Percentiles rank a stretch among this genome's conserved stretches.
Evolutionary conservation across 192 early-diverging fungal genomes (phyloP).

Genomic region (Backusella parvicylindrica): DNA sequence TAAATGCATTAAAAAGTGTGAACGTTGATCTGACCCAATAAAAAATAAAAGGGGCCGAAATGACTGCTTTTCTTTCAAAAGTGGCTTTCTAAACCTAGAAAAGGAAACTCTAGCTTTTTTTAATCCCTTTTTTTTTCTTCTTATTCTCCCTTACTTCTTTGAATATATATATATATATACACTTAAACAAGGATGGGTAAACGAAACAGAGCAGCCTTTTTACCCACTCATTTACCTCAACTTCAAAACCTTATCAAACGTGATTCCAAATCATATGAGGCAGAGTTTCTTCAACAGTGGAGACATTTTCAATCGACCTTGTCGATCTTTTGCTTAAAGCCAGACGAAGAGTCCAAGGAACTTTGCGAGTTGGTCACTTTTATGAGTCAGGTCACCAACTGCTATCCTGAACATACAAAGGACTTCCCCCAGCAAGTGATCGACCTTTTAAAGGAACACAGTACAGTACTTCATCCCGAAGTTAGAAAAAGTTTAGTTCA

Average conservation of each 20-base stretch:
- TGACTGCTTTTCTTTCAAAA: background rate
- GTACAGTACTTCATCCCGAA: slow-evolving; percentile 77
- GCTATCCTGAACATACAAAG: slow-evolving; percentile 81
- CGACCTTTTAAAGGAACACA: slow-evolving; percentile 76
- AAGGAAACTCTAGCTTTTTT: slow-evolving; percentile 7
- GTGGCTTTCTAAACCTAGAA: background rate
- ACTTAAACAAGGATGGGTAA: slow-evolving; percentile 49
- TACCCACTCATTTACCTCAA: slow-evolving; percentile 88
- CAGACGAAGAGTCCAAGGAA: slow-evolving; percentile 72
- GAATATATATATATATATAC: background rate
- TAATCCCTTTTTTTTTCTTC: background rate
- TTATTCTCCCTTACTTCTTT: slow-evolving; percentile 6
- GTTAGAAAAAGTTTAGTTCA: slow-evolving; percentile 86
- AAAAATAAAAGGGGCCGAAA: background rate
- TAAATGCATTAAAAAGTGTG: slow-evolving; percentile 69
- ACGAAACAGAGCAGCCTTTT: slow-evolving; percentile 55
- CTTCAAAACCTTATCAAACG: slow-evolving; percentile 98
- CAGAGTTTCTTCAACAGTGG: slow-evolving; percentile 93
- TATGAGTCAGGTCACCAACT: slow-evolving; percentile 81
- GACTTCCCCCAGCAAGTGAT: slow-evolving; percentile 85
- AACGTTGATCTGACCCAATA: slow-evolving; percentile 49
- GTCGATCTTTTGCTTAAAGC: slow-evolving; percentile 86
- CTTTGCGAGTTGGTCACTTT: slow-evolving; percentile 91
- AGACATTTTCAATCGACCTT: slow-evolving; percentile 89
- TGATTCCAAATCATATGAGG: slow-evolving; percentile 87